Evolutionary conservation across 2,329 filamentous ascomycete genomes (phyloP).

Genomic region (Fusarium azukiicola): DNA sequence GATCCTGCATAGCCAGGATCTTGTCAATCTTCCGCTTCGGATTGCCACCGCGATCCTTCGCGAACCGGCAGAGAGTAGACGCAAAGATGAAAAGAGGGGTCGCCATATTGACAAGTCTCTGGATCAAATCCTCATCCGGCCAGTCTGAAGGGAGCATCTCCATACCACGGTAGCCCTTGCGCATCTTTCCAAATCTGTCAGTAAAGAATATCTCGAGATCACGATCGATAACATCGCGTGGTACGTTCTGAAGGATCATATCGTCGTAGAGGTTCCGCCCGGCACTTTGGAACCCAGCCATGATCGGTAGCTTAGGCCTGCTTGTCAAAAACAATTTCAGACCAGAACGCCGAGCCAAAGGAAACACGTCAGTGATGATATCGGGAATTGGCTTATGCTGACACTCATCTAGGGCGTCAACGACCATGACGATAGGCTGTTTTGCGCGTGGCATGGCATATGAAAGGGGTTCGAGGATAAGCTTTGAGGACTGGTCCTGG

Average conservation of each 20-base stretch:
- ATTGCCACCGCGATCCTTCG: background rate
- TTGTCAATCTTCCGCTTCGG: background rate
- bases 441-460: background rate
- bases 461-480: constrained; percentile 62
- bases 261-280: background rate
- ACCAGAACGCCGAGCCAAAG: constrained; percentile 42
- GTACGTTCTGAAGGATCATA: constrained; percentile 42
- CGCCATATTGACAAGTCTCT: background rate
- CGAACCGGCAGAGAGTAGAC: background rate
- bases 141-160: background rate
- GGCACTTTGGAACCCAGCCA: constrained; percentile 57
- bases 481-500: constrained; percentile 62
- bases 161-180: background rate
- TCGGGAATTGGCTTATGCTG: constrained; percentile 54
- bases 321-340: constrained; percentile 66
- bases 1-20: background rate
- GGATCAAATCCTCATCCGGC: background rate
- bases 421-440: constrained; percentile 52
- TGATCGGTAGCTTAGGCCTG: constrained; percentile 64
- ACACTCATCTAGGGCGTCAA: constrained; percentile 61
- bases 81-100: constrained; percentile 17
- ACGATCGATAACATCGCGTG: constrained; percentile 42
- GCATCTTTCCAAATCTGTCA: background rate
- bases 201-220: background rate
- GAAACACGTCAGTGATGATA: constrained; percentile 56